phyloP scores from a whole-genome alignment of 805 yeast genomes.

The Priceomyces melissophilus region DNA sequence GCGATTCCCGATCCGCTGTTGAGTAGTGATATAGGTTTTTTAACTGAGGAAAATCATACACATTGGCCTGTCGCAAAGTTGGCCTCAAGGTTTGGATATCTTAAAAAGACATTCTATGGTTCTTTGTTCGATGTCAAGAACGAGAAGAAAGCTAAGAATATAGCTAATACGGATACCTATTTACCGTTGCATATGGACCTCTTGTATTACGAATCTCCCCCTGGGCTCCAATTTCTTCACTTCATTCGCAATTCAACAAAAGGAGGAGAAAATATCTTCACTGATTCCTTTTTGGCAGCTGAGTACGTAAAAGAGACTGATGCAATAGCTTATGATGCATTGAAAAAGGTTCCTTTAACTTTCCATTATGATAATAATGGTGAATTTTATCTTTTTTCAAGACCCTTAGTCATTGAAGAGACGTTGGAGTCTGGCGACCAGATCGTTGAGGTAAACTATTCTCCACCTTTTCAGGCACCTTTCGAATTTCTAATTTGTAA shows the following conservation, averaged over 20 bases:
- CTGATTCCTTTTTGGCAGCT: slow-evolving; percentile 69
- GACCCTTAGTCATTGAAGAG: slow-evolving; percentile 63
- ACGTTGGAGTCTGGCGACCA: slow-evolving; percentile 12
- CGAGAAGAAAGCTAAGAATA: slow-evolving; percentile 51
- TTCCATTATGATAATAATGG: slow-evolving; percentile 64
- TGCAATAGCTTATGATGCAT: slow-evolving; percentile 60
- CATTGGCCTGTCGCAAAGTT: slow-evolving; percentile 38
- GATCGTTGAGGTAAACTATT: slow-evolving; percentile 62
- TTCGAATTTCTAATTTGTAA: slow-evolving; percentile 54
- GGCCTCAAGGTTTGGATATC: slow-evolving; percentile 59
- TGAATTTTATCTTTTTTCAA: slow-evolving; percentile 56
- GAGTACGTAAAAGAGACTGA: slow-evolving; percentile 51
- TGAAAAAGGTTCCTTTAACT: slow-evolving; percentile 60
- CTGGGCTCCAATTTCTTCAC: slow-evolving; percentile 72
- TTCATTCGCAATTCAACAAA: slow-evolving; percentile 49
- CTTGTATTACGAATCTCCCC: slow-evolving; percentile 75
- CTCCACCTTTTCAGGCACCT: slow-evolving; percentile 85
- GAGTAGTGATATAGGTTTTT: slow-evolving; percentile 19
- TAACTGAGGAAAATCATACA: slow-evolving; percentile 40
- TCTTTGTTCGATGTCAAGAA: slow-evolving; percentile 63
- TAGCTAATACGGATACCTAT: slow-evolving; percentile 63
- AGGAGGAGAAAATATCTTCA: slow-evolving; percentile 70
- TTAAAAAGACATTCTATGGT: slow-evolving; percentile 71
- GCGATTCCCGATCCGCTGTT: slow-evolving; percentile 45
- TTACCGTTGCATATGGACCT: slow-evolving; percentile 78